These are phyloP conservation scores for Ganoderma boninense DNA, from an alignment of 1,284 basidiomycete species.

Conservation along the genomic window DNA sequence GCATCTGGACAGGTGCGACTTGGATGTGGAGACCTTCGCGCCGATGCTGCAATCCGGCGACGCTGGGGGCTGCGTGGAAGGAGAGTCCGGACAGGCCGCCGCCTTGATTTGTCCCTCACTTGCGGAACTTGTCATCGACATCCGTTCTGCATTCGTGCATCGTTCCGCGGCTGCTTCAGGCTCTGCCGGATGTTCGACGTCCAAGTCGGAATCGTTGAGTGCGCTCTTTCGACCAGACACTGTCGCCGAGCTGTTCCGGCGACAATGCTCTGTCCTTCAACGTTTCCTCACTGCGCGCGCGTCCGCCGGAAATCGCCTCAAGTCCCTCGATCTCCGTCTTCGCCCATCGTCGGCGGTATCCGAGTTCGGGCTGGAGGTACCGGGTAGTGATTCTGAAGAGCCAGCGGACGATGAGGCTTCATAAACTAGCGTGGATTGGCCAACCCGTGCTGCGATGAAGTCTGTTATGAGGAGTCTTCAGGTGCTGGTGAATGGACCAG, in stretches of 20 bases:
- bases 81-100: neutral
- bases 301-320: neutral
- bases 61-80: neutral
- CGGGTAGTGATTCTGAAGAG: neutral
- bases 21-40: neutral
- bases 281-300: neutral
- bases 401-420: no score
- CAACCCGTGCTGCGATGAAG: neutral
- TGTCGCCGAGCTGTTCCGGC: neutral
- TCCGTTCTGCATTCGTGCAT: neutral
- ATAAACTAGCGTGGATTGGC: neutral
- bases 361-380: neutral
- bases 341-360: neutral
- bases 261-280: neutral
- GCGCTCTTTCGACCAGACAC: neutral
- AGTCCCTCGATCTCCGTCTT: neutral
- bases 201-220: no score
- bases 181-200: neutral
- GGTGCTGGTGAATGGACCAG: neutral
- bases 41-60: neutral
- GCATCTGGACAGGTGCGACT: neutral
- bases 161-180: neutral
- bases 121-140: neutral
- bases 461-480: neutral
- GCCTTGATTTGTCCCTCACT: neutral